Percentiles rank a stretch among this genome's conserved stretches.
phyloP scores from a whole-genome alignment of 139 green algal species.

The Tetratostichococcus sp. region DNA sequence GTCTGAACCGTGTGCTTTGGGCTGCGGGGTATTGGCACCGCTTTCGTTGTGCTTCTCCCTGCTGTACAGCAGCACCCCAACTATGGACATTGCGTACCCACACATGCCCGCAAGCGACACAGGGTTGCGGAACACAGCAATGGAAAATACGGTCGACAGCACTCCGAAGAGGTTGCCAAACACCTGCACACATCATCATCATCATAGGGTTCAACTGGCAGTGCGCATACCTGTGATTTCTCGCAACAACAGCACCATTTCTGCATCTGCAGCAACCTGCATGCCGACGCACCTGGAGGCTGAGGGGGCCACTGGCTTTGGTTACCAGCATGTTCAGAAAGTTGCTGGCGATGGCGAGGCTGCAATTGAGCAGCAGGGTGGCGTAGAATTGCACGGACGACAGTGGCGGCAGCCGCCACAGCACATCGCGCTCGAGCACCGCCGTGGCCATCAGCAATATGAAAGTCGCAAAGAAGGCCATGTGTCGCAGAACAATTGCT shows the following conservation, averaged over 20 bases:
- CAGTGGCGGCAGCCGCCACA: background rate
- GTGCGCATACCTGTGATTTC: too few species aligned
- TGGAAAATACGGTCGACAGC: conserved; percentile 76
- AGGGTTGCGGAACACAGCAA: conserved; percentile 83
- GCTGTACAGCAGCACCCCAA: conserved; percentile 71
- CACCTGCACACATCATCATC: conserved; percentile 48
- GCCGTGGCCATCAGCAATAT: conserved; percentile 71
- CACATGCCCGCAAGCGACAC: conserved; percentile 50
- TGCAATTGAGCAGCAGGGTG: conserved; percentile 74
- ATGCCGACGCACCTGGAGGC: conserved; percentile 89
- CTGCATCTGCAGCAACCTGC: too few species aligned
- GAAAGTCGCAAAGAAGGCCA: conserved; percentile 68
- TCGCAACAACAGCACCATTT: too few species aligned
- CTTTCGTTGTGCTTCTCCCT: background rate
- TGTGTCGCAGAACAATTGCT: conserved; percentile 72
- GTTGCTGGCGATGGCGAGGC: conserved; percentile 91
- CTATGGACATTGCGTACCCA: conserved; percentile 80
- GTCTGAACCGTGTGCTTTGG: too few species aligned
- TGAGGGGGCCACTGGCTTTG: conserved; percentile 89
- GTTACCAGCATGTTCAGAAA: conserved; percentile 98
- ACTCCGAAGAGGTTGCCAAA: conserved; percentile 95
- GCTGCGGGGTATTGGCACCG: background rate
- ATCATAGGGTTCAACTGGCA: too few species aligned
- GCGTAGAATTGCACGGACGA: conserved; percentile 43
- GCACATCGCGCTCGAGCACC: conserved; percentile 58